phyloP scores from a whole-genome alignment of 2,329 filamentous ascomycete genomes.

The Huntiella abstrusa region DNA sequence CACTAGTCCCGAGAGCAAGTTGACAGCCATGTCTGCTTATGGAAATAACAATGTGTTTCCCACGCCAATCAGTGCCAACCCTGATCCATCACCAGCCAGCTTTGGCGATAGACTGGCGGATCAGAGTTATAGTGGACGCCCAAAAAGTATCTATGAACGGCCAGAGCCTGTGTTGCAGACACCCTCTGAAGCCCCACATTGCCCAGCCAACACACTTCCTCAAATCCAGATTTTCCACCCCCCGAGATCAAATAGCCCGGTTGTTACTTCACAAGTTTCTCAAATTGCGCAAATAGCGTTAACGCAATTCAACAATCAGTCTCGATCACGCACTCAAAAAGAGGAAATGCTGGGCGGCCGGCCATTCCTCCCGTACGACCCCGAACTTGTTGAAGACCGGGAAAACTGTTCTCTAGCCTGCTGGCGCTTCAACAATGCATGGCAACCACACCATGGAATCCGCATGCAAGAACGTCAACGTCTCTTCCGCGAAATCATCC shows the following conservation, averaged over 20 bases:
- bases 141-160: slow-evolving; percentile 41
- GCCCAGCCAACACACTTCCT: slow-evolving; percentile 25
- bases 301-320: slow-evolving; percentile 24
- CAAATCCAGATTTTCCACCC: slow-evolving; percentile 38
- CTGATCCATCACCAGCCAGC: slow-evolving; percentile 20
- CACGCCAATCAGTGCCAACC: slow-evolving; percentile 42
- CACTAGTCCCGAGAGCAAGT: slow-evolving; percentile 40
- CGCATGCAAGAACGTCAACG: slow-evolving; percentile 48
- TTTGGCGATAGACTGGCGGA: slow-evolving; percentile 33
- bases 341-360: slow-evolving; percentile 75
- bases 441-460: slow-evolving; percentile 53
- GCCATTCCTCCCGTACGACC: slow-evolving; percentile 62
- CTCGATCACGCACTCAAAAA: slow-evolving; percentile 45
- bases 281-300: slow-evolving; percentile 35
- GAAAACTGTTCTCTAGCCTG: slow-evolving; percentile 65
- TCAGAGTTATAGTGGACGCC: slow-evolving; percentile 36
- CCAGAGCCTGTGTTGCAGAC: slow-evolving; percentile 25
- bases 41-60: slow-evolving; percentile 33
- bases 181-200: neutral
- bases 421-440: slow-evolving; percentile 72
- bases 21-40: slow-evolving; percentile 37
- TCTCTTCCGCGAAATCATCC: slow-evolving; percentile 53
- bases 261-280: slow-evolving; percentile 19
- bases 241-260: slow-evolving; percentile 30
- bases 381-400: slow-evolving; percentile 64